Evolutionary conservation across 345 rosid species (phyloP), one percentile per base, ranked within the genome.

Genomic region (Populus nigra): DNA sequence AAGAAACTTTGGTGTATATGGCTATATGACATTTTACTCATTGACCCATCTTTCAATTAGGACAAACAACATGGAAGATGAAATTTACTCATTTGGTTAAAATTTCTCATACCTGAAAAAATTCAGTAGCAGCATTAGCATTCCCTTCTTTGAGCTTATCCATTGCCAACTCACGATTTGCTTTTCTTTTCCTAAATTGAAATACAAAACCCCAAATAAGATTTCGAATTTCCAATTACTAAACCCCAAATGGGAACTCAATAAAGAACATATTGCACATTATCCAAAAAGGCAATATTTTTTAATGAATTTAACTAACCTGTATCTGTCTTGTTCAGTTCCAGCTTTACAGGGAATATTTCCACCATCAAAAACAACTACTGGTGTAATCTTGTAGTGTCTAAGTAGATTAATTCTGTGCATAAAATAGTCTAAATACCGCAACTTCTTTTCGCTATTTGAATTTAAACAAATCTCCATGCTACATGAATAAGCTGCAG

Each of bases 351-450:
- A 89, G 11, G 98, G 97, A 72, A 93, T 84, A 76, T 81, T 84
- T 29, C 89, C 96, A 69, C 98, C 97, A 84, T 94, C 97, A 59
- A 94, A 89, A 47, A 91, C 98, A 75, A 94, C 94, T 61, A 94
- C 89, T 0, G 97, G 96, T 18, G 81, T 91, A 33, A 92, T 87
- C 80, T 89, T 82, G 78, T 88, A 82, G 73, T 86, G 88, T 43
- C 88, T 90, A 35, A 94, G 92, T 71, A 94, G 89, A 75, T 86
- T 84, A 78, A 94, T 86, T 71, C 97, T 78, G 84, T 92, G 94
- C 97, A 94, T 90, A 69, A 93, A 93, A 76, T 93, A 94, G 73
- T 84, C 88, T 47, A 93, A 77, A 88, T 88, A 93, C 57, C 88
- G 86, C 55, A 80, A 72, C 83, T 91, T 93, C 84, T 82, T 94